phyloP scores from a whole-genome alignment of 139 green algal species.

The Coelastrella sp. region DNA sequence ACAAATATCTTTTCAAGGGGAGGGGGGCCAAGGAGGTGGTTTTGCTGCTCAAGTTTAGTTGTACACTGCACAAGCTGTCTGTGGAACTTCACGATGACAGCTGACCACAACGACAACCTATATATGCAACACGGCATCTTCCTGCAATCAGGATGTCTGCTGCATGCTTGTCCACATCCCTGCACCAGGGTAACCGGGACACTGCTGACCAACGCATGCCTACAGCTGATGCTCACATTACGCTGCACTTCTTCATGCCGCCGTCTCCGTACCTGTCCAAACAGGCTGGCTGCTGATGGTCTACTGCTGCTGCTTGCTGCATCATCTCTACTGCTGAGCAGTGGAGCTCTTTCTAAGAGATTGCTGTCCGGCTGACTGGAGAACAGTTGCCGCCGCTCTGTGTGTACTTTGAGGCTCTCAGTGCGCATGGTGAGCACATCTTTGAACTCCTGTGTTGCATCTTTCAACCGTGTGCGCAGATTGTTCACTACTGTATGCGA shows the following conservation, averaged over 20 bases:
- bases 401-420: constrained; percentile 90
- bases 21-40: too few relatives aligned
- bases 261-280: constrained; percentile 42
- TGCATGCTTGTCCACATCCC: not conserved
- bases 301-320: constrained; percentile 28
- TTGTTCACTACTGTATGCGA: constrained; percentile 92
- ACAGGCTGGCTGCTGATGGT: constrained; percentile 22
- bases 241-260: constrained; percentile 6
- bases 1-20: too few relatives aligned
- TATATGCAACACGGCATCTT: too few relatives aligned
- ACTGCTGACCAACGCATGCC: not conserved
- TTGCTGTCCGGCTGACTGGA: constrained; percentile 56
- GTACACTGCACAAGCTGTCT: too few relatives aligned
- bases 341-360: constrained; percentile 35
- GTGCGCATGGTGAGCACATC: constrained; percentile 93
- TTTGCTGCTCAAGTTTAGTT: too few relatives aligned
- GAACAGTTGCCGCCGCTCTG: constrained; percentile 89
- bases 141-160: not conserved
- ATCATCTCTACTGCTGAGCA: constrained; percentile 35
- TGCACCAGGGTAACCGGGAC: not conserved
- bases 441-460: constrained; percentile 92
- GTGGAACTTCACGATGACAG: too few relatives aligned
- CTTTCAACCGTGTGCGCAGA: constrained; percentile 84
- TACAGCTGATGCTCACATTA: constrained; percentile 34
- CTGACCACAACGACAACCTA: too few relatives aligned